These are phyloP conservation scores for Dactylellina cionopaga DNA, from an alignment of 2,329 filamentous ascomycete species.

Conservation along the genomic window DNA sequence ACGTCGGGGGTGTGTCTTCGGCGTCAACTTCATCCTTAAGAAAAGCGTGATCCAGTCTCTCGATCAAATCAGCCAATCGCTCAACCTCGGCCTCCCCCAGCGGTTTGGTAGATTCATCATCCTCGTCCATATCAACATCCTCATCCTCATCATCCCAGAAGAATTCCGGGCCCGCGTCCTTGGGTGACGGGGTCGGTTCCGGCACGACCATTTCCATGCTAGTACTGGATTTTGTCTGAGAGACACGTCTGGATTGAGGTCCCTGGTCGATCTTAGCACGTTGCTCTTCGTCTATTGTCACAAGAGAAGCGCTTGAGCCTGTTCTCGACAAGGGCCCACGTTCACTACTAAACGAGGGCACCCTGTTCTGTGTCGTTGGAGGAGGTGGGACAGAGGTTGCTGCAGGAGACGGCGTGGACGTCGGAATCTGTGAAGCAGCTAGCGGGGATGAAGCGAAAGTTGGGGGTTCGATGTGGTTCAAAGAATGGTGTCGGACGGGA, in stretches of 20 bases:
- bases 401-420: conserved; percentile 27
- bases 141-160: conserved; percentile 49
- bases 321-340: conserved; percentile 38
- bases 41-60: conserved; percentile 41
- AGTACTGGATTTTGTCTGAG: conserved; percentile 40
- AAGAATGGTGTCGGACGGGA: conserved; percentile 39
- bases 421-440: conserved; percentile 21
- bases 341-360: conserved; percentile 46
- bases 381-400: background rate
- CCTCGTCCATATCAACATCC: conserved; percentile 46
- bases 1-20: conserved; percentile 35
- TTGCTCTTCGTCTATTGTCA: conserved; percentile 44
- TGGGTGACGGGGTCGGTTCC: conserved; percentile 39
- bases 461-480: conserved; percentile 35
- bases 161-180: conserved; percentile 35
- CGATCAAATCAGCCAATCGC: conserved; percentile 36
- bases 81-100: conserved; percentile 37
- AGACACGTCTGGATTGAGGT: conserved; percentile 34
- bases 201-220: conserved; percentile 33
- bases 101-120: conserved; percentile 30
- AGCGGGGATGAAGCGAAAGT: conserved; percentile 38
- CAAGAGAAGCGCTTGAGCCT: conserved; percentile 40
- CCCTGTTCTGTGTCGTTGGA: conserved; percentile 16
- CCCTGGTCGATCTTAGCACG: conserved; percentile 25
- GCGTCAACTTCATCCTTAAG: conserved; percentile 38